phyloP scores from a whole-genome alignment of 1,139 yeast species.

The Yamadazyma diddensiae region DNA sequence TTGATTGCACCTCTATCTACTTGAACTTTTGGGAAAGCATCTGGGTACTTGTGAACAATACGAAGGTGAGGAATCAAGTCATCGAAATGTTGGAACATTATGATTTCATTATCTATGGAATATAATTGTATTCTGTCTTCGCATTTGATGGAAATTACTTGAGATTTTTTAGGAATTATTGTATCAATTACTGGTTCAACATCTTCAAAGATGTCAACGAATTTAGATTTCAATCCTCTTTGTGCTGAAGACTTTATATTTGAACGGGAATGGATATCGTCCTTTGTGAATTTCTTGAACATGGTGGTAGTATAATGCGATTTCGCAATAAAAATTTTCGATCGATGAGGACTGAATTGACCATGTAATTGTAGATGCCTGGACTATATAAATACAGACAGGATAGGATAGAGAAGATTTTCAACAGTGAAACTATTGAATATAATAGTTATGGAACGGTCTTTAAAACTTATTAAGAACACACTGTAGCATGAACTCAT shows the following conservation, averaged over 20 bases:
- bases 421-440: too few relatives aligned
- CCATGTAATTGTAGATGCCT: background rate
- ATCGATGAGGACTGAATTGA: background rate
- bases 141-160: conserved; percentile 77
- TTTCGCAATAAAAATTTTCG: conserved; percentile 10
- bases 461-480: too few relatives aligned
- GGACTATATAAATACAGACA: too few relatives aligned
- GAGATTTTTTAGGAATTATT: conserved; percentile 88
- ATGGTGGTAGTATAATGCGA: conserved; percentile 19
- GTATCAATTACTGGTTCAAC: conserved; percentile 76
- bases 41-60: conserved; percentile 80
- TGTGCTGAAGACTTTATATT: conserved; percentile 92
- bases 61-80: conserved; percentile 77
- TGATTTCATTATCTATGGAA: conserved; percentile 67
- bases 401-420: too few relatives aligned
- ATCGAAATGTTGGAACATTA: conserved; percentile 80
- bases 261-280: conserved; percentile 85
- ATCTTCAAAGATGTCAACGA: conserved; percentile 68
- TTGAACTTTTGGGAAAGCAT: conserved; percentile 78
- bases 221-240: conserved; percentile 72
- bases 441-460: too few relatives aligned
- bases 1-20: conserved; percentile 97
- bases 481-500: too few relatives aligned
- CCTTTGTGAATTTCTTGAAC: conserved; percentile 75
- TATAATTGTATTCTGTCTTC: conserved; percentile 85